Base-by-base conservation (phyloP, 1,284 basidiomycete species). In the Ganoderma sinense region DNA sequence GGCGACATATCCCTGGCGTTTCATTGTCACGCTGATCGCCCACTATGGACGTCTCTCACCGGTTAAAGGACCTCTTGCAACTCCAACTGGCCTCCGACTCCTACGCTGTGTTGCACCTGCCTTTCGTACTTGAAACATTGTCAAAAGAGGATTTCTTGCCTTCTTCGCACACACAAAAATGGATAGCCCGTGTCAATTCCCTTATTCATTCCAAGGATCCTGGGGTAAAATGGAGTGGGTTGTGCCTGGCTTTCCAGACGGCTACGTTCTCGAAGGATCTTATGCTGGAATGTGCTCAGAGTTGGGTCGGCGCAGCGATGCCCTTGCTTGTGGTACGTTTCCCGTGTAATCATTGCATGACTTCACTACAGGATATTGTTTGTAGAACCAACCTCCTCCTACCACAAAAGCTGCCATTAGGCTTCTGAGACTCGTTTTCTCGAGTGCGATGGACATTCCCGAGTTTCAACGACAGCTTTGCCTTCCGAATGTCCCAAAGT, bases 401-500 rank as follows among this genome's bases (percentile, higher is more conserved):
- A 84, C 84, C 16, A 71, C 89, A 41, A 92, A 88, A 76, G 88
- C 86, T 4, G 83, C 88, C 13, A 86, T 92, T 33, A 84, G 89
- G 58, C 87, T 94, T n/a, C 72, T 92, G 66, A 79, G 84, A 60
- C 80, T 83, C 41, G 84, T 94, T 13, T 91, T 94, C 74, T 86
- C 83, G 39, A 80, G 80, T 62, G 88, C 90, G 4, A 82, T 80
- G 39, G 87, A 89, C 75, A 82, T 88, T 33, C 82, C 88, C 31
- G 94, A 95, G 79, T 94, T 93, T 77, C 92, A 94, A 77, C 84
- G 94, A 75, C 93, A 94, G 78, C 83, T 94, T 1, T 88, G 87
- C 26, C 83, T 85, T 10, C 93, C 94, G 0, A 90, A 90, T 74
- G 84, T 94, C 29, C 85, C 89, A 16, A 95, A 94, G 80, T 89